Percentiles rank a stretch among this genome's conserved stretches.
Conservation (phyloP, 495 filamentous ascomycete genomes). For the Xylaria telfairii region DNA sequence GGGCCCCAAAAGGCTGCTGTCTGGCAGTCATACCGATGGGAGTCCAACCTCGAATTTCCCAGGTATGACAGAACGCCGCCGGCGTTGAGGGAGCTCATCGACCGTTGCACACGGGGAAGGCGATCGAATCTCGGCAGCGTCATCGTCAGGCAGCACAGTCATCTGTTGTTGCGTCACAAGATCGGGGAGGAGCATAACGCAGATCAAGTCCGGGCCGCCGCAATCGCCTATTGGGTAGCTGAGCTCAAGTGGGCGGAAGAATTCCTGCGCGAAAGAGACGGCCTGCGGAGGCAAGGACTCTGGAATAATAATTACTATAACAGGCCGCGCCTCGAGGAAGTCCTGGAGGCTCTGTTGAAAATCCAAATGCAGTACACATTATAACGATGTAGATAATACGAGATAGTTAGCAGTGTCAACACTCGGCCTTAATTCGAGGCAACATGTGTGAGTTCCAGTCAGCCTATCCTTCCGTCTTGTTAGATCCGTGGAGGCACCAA, state of each 20-base stretch:
- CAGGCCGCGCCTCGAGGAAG: constrained; percentile 46
- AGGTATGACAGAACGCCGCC: constrained; percentile 46
- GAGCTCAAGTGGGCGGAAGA: constrained; percentile 50
- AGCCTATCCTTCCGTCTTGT: not conserved
- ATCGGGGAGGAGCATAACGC: constrained; percentile 30
- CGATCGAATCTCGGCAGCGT: constrained; percentile 42
- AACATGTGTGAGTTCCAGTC: not conserved
- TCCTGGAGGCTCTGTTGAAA: constrained; percentile 34
- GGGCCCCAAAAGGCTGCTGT: constrained; percentile 52
- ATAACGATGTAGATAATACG: not conserved
- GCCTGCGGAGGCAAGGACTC: constrained; percentile 38
- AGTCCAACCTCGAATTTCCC: constrained; percentile 56
- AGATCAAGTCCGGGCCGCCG: constrained; percentile 39
- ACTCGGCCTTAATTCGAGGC: not conserved
- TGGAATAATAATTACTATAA: constrained; percentile 53
- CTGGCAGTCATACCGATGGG: constrained; percentile 56
- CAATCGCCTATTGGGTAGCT: constrained; percentile 47
- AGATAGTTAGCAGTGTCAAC: not conserved
- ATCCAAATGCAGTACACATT: constrained; percentile 28
- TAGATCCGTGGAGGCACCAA: not conserved
- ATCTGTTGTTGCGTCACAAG: constrained; percentile 42
- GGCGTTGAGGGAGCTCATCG: constrained; percentile 46
- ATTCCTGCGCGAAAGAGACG: constrained; percentile 42
- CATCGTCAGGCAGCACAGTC: constrained; percentile 45
- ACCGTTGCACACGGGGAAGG: constrained; percentile 52